Evolutionary conservation across 371 early-diverging fungal genomes (phyloP), one percentile per base, ranked within the genome.

Genomic region (Mortierella sp.): DNA sequence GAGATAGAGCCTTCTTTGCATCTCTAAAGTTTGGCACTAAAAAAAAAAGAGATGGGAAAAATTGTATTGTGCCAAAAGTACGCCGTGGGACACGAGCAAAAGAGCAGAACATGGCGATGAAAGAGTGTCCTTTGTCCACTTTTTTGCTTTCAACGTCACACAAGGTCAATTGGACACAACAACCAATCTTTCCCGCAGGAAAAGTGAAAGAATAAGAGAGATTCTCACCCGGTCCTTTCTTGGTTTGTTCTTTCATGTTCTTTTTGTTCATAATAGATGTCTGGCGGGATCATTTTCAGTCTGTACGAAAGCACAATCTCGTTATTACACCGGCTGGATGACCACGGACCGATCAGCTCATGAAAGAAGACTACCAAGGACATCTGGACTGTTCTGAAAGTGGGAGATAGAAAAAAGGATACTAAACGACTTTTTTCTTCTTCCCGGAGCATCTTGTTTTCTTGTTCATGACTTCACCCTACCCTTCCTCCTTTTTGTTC

Each of bases 281-380:
- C 96, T 29, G 97, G 98, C 39, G 97, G 96, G 31, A 97, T 98
- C 73, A 95, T 96, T 5, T 98, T 98, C 87, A 95, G 95, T 13
- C 92, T 95, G 0, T 98, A 97, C 79, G 98, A 98, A 86, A 92
- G 75, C 10, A 79, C 79, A 9, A 71, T 80, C 31, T 63, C 68
- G 19, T 61, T 76, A 6, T 66, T 80, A 39, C 74, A 71, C 31
- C 61, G 71, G 1, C 53, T 79, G 11, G 70, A 65, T 64, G 80
- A 75, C 26, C 73, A 71, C 44, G 71, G 44, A 3, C 73, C 73
- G 29, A 71, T 79, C 53, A 63, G 48, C 48, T 65, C 75, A 43
- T 75, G 63, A 64, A 29, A 43, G n/a, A 16, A 61, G 40, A 7
- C 11, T 11, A 55, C 29, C 4, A 19, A 44, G 39, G 31, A 13